These are phyloP conservation scores for Kuraishia floccosa DNA, from an alignment of 805 yeast species.

Conservation along the genomic window DNA sequence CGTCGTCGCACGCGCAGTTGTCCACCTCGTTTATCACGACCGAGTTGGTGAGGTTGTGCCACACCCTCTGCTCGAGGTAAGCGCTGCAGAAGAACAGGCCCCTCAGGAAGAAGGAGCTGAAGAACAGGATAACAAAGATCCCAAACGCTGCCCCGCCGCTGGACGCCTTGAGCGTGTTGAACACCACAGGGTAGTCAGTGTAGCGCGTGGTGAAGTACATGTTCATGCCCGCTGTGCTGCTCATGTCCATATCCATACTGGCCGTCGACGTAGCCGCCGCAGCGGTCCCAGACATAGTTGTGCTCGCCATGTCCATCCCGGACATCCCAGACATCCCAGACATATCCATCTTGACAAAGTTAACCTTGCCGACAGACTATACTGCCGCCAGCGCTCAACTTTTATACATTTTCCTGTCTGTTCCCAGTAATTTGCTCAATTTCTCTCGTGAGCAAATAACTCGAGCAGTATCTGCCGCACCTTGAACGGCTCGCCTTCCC, in stretches of 20 bases:
- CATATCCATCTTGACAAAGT: conserved; percentile 6
- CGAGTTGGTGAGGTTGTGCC: conserved; percentile 26
- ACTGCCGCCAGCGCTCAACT: conserved; percentile 78
- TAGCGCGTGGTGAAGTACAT: conserved; percentile 41
- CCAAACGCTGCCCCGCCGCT: conserved; percentile 61
- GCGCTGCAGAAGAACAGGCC: conserved; percentile 47
- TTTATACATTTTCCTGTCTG: conserved; percentile 60
- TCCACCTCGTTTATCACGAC: conserved; percentile 16
- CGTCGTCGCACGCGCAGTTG: conserved; percentile 23
- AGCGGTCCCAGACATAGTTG: conserved; percentile 7
- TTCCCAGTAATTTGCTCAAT: too few species aligned
- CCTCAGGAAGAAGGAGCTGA: conserved; percentile 45
- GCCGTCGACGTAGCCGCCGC: conserved; percentile 6
- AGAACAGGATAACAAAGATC: conserved; percentile 51
- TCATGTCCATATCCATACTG: conserved; percentile 9
- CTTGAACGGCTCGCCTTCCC: too few species aligned
- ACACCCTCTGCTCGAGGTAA: conserved; percentile 59
- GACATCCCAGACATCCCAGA: conserved; percentile 4
- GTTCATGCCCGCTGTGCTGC: conserved; percentile 40
- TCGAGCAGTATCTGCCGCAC: too few species aligned
- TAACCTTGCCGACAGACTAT: conserved; percentile 46
- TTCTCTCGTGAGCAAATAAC: too few species aligned
- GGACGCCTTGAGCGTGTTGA: conserved; percentile 39
- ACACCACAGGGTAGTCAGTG: conserved; percentile 50
- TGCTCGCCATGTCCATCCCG: conserved; percentile 9